These are phyloP conservation scores for Bifiguratus adelaidae DNA, from an alignment of 192 early-diverging fungal genomes.

Conservation along the genomic window DNA sequence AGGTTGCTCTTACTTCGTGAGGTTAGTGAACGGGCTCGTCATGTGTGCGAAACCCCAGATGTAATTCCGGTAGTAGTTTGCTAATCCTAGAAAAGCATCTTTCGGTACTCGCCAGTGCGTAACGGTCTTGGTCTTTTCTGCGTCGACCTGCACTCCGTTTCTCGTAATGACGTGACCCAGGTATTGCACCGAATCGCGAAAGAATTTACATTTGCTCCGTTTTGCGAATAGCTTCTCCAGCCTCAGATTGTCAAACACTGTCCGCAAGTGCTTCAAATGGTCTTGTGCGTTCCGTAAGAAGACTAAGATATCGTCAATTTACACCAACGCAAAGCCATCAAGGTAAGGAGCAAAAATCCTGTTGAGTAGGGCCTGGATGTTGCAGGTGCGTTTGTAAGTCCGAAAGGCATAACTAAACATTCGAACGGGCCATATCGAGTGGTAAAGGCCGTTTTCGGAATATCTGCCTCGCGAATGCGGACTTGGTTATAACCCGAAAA, in stretches of 20 bases:
- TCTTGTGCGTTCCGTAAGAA: conserved; percentile 17
- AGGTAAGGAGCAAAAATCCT: conserved; percentile 20
- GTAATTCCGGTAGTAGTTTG: conserved; percentile 26
- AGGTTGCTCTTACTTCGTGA: conserved; percentile 13
- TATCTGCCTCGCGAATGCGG: conserved; percentile 13
- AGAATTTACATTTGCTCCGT: conserved; percentile 15
- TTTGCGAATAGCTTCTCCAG: conserved; percentile 6
- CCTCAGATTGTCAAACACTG: conserved; percentile 7
- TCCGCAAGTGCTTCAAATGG: conserved; percentile 9
- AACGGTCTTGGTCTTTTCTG: conserved; percentile 10
- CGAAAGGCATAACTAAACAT: conserved; percentile 48
- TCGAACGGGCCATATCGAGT: conserved; percentile 29
- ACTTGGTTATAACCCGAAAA: conserved; percentile 33
- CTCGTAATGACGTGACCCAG: conserved; percentile 14
- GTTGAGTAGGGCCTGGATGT: conserved; percentile 35
- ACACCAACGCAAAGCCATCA: conserved; percentile 10
- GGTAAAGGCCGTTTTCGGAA: conserved; percentile 24
- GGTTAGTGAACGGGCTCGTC: conserved; percentile 7
- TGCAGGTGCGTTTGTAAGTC: conserved; percentile 44
- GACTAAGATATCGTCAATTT: conserved; percentile 28
- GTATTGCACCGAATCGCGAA: conserved; percentile 13
- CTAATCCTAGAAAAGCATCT: conserved; percentile 19
- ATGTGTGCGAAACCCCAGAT: conserved; percentile 18
- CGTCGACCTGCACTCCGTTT: conserved; percentile 7
- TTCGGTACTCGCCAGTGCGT: conserved; percentile 3